Base-by-base conservation (phyloP, 78 protist genomes). In the Pigoraptor vietnamica region DNA sequence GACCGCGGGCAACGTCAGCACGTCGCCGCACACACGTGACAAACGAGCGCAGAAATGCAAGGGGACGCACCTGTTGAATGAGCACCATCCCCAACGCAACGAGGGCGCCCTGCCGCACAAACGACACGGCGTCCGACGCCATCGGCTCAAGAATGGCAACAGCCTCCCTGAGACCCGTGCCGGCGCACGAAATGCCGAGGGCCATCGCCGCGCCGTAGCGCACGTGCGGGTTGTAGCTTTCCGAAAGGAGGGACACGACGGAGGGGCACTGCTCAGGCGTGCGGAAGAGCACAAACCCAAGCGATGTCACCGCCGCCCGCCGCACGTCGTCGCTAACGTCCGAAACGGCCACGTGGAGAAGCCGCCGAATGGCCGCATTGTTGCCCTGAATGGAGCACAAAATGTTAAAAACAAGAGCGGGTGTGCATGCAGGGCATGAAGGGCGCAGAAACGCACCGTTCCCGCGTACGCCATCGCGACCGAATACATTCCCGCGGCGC, bases 321-420 rank as follows among this genome's bases (percentile, higher is more conserved):
- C 99, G 95, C 38, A 99, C 99, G 56, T 99, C 99, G 90, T 98
- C 99, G 33, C 39, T 89, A 23, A 97, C 99, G 91, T 99, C 99
- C 40, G 39, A 91, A 6, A 98, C 99, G 36, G 99, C 99, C n/a
- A 97, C 93, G 90, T 97, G 97, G 10, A 99, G 96, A 32, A 99
- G 95, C 35, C 95, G 91, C 56, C 95, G 81, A 34, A 99, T 86
- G 25, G 99, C 99, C 48, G 39, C 81, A 91, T 96, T 95, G 94
- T 97, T 96, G 39, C 95, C 37, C n/a, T 81, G 67, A 37, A 34
- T 40, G 56, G 56, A 14, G 56, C 56, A 14, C 14, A 14, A 40
- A 40, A 14, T 2, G 14, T 19, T 19, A 40, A 14, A 40, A n/a
- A n/a, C n/a, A n/a, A n/a, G n/a, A n/a, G n/a, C n/a, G n/a, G n/a